These are phyloP conservation scores for Boletales sp. DNA, from an alignment of 768 basidiomycete species.

Conservation along the genomic window DNA sequence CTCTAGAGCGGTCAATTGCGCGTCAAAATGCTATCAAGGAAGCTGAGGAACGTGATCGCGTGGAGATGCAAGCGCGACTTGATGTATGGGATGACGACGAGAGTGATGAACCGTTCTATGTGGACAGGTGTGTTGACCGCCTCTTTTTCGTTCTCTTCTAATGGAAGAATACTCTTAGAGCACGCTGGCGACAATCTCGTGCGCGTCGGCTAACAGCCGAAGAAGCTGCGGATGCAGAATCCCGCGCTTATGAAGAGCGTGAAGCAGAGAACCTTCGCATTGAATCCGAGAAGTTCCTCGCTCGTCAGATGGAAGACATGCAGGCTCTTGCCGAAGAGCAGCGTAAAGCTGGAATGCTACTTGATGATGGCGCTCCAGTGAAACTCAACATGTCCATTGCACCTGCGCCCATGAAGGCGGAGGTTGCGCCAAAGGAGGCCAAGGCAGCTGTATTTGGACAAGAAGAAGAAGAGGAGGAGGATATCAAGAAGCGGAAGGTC, in stretches of 20 bases:
- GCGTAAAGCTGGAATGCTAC: conserved; percentile 81
- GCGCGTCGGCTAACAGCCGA: conserved; percentile 70
- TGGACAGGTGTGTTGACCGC: conserved; percentile 67
- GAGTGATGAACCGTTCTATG: conserved; percentile 89
- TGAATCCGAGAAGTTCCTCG: conserved; percentile 92
- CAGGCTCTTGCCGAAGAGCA: conserved; percentile 88
- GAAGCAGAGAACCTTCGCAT: conserved; percentile 83
- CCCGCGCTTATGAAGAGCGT: conserved; percentile 76
- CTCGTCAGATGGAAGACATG: conserved; percentile 94
- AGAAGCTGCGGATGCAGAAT: conserved; percentile 79
- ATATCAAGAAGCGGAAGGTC: conserved; percentile 73
- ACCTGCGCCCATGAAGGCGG: conserved; percentile 43
- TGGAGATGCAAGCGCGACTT: conserved; percentile 76
- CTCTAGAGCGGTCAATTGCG: conserved; percentile 71
- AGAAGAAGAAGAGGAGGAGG: conserved; percentile 86
- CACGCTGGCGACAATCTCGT: conserved; percentile 82
- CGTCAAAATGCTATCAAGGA: conserved; percentile 70
- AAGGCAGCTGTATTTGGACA: conserved; percentile 68
- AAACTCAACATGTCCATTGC: conserved; percentile 76
- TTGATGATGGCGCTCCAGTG: conserved; percentile 91
- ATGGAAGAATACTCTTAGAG: conserved; percentile 34
- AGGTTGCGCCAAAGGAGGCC: conserved; percentile 42
- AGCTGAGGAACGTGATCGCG: conserved; percentile 72
- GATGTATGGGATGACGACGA: conserved; percentile 93
- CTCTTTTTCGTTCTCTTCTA: background rate